A percentile compares a stretch with the other conserved stretches of the same genome.
Conservation (phyloP, 352 stramenopile genomes). For the Blastocystis hominis region DNA sequence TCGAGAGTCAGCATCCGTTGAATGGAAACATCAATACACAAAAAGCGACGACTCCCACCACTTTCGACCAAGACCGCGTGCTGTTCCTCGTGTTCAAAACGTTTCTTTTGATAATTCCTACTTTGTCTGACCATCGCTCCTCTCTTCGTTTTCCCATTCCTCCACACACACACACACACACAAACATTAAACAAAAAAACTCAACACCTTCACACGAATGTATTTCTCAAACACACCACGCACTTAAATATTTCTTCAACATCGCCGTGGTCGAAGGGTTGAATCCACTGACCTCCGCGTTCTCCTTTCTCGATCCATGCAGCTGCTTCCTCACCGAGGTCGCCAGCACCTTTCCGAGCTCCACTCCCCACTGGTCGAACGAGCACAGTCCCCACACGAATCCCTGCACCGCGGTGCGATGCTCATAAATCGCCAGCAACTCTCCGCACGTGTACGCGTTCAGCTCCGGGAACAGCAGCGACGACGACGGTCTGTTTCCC, state of each 20-base stretch:
- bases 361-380: conserved; percentile 94
- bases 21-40: no score
- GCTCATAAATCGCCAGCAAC: conserved; percentile 92
- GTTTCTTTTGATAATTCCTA: no score
- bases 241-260: conserved; percentile 78
- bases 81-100: no score
- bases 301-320: conserved; percentile 69
- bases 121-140: no score
- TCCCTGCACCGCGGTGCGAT: conserved; percentile 88
- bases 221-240: background rate
- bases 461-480: conserved; percentile 85
- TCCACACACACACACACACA: no score
- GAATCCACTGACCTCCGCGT: conserved; percentile 77
- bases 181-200: no score
- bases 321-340: conserved; percentile 83
- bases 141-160: no score
- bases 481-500: conserved; percentile 89
- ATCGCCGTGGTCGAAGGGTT: conserved; percentile 82
- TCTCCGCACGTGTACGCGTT: conserved; percentile 86
- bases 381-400: conserved; percentile 96
- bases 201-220: background rate
- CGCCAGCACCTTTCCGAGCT: conserved; percentile 93
- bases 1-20: no score
- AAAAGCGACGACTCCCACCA: no score
- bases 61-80: no score